A percentile compares a stretch with the other conserved stretches of the same genome.
Conservation (phyloP, 2,329 filamentous ascomycete species). For the Venturia effusa region DNA sequence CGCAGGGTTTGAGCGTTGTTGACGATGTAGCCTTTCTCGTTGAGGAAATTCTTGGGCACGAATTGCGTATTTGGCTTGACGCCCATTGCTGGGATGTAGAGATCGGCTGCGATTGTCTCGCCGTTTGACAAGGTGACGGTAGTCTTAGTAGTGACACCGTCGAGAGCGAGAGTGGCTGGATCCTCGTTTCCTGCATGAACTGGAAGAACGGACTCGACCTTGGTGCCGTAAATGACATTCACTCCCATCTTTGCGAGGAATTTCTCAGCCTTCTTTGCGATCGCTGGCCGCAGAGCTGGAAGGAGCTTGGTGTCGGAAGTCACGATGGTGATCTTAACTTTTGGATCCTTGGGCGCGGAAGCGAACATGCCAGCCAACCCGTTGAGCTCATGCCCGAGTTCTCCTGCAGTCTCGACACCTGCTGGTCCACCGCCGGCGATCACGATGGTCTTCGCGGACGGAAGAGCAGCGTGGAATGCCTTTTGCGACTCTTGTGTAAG, state of each 20-base stretch:
- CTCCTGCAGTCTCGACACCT: constrained; percentile 28
- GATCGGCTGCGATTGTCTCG: constrained; percentile 34
- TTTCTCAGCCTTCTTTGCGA: constrained; percentile 32
- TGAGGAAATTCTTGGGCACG: constrained; percentile 37
- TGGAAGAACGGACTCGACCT: constrained; percentile 21
- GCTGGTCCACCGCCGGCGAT: constrained; percentile 27
- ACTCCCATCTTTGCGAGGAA: constrained; percentile 39
- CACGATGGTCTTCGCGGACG: constrained; percentile 25
- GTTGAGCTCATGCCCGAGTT: constrained; percentile 20
- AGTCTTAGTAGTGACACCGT: constrained; percentile 35
- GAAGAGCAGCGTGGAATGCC: constrained; percentile 20
- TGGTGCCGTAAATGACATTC: constrained; percentile 29
- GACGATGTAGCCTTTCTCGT: constrained; percentile 36
- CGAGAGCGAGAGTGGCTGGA: constrained; percentile 20
- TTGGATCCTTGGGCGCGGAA: constrained; percentile 24
- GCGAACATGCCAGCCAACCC: constrained; percentile 30
- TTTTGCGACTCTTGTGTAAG: constrained; percentile 20
- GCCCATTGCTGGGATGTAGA: constrained; percentile 44
- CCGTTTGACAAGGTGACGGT: constrained; percentile 29
- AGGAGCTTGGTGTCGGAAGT: constrained; percentile 31
- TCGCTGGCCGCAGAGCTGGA: constrained; percentile 27
- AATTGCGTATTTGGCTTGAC: constrained; percentile 42
- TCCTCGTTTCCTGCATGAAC: constrained; percentile 20
- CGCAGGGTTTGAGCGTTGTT: constrained; percentile 36
- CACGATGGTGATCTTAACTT: constrained; percentile 34